Base-by-base conservation (phyloP, 2,329 filamentous ascomycete species). In the Acrocalymma vagum region DNA sequence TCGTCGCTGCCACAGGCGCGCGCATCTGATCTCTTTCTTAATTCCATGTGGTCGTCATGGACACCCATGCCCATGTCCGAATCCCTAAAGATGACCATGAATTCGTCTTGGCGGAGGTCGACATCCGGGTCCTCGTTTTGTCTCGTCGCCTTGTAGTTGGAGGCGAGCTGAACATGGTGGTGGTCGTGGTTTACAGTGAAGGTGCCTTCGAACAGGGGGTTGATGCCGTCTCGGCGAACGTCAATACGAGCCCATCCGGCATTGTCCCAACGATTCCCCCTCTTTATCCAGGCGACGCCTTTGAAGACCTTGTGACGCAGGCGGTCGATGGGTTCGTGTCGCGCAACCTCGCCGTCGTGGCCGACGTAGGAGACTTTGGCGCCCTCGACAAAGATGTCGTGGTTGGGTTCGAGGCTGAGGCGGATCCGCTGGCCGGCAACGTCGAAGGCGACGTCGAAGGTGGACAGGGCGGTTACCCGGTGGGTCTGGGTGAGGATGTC, bases 41-140 rank as follows among this genome's bases (percentile, higher is more conserved):
- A 70, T 49, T 93, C 86, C 15, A 75, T 71, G 38, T 81, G 80
- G 24, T 72, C 69, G n/a, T 62, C 62, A 48, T 59, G 63, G 43
- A 65, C 58, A 13, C 67, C 58, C 27, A 59, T 55, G 31, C 48
- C 50, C 61, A 96, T 83, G 67, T 99, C 94, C 18, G 91, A 95
- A 64, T 97, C 92, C 52, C 92, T 83, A 80, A 90, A 97, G 1
- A 96, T 80, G 23, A 96, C 79, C 92, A 99, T 94, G 63, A 83
- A 87, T 47, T 95, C 88, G 21, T 85, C 80, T 4, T 74, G 77
- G 29, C 74, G 70, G 20, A 77, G 64, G 21, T 80, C 72, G 6
- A 89, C 67, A 17, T 80, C 74, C 2, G 91, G 89, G 65, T 99
- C 94, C 29, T 74, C 67, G 47, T 90, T 83, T 62, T 53, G 21